Conservation (phyloP, 768 basidiomycete species). For the Mycena filopes region DNA sequence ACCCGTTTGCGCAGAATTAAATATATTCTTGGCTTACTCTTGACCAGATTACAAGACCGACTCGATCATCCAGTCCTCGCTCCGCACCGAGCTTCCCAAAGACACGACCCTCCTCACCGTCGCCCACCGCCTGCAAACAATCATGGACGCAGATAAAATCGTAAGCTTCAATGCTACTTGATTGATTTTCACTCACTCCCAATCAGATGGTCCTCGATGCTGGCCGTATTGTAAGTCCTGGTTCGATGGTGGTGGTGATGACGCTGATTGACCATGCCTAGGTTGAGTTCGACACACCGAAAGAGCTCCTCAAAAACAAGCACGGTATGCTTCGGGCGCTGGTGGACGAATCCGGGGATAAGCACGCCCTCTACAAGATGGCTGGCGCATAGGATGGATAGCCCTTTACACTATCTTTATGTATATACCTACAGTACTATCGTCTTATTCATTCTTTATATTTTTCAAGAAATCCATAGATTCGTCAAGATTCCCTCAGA, state of each 20-base stretch:
- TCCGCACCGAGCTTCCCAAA: slow-evolving; percentile 48
- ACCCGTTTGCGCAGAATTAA: not conserved
- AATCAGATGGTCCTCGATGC: slow-evolving; percentile 54
- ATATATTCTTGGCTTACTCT: not conserved
- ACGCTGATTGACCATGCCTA: slow-evolving; percentile 17
- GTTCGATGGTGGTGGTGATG: not conserved
- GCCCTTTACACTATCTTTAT: slow-evolving; percentile 22
- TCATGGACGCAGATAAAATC: slow-evolving; percentile 47
- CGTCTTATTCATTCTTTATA: slow-evolving; percentile 2
- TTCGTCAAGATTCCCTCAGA: not conserved
- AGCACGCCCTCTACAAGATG: slow-evolving; percentile 59
- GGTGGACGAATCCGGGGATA: slow-evolving; percentile 70
- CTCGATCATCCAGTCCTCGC: slow-evolving; percentile 53
- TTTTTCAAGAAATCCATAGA: too few species aligned
- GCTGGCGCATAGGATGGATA: slow-evolving; percentile 35
- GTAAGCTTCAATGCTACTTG: slow-evolving; percentile 40
- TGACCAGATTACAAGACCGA: slow-evolving; percentile 49
- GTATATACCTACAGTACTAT: slow-evolving; percentile 25
- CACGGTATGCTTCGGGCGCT: slow-evolving; percentile 62
- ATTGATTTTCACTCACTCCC: not conserved
- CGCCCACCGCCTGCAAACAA: slow-evolving; percentile 46
- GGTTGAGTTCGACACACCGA: slow-evolving; percentile 67
- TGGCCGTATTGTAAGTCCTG: slow-evolving; percentile 47
- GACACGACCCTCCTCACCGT: slow-evolving; percentile 44
- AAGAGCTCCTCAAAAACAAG: slow-evolving; percentile 61